Evolutionary conservation across 805 yeast genomes (phyloP).

Genomic region (Yarrowia sp.): DNA sequence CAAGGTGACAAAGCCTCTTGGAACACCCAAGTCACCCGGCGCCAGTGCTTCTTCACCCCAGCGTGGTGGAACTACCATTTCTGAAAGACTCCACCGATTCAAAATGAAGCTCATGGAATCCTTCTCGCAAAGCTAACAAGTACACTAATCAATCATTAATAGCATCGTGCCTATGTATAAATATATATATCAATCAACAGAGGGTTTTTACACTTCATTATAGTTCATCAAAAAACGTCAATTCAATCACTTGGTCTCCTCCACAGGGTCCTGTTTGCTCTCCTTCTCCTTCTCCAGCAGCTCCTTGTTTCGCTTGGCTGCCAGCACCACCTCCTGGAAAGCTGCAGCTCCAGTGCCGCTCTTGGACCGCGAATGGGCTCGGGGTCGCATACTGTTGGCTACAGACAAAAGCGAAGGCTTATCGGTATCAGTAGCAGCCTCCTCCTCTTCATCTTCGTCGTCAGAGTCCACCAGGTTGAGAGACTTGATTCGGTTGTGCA

Average conservation of each 20-base stretch:
- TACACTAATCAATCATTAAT: neutral
- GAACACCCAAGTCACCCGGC: no score
- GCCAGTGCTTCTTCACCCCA: no score
- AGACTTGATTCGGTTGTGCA: conserved; percentile 78
- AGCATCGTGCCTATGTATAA: neutral
- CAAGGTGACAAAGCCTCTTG: no score
- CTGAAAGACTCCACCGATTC: no score
- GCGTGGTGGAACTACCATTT: no score
- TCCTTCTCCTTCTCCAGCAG: conserved; percentile 41
- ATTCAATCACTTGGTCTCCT: neutral
- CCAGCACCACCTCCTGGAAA: conserved; percentile 72
- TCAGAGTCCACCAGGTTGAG: conserved; percentile 60
- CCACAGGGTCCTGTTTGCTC: conserved; percentile 3
- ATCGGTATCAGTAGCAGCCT: neutral
- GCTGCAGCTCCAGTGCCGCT: conserved; percentile 40
- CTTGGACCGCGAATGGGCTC: conserved; percentile 31
- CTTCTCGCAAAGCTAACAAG: no score
- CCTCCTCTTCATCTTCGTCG: conserved; percentile 62
- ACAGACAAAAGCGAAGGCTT: conserved; percentile 13
- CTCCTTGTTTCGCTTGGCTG: conserved; percentile 69
- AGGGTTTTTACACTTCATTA: neutral
- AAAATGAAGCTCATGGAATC: no score
- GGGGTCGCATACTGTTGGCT: conserved; percentile 23
- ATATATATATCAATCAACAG: no score
- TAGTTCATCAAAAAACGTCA: neutral